Evolutionary conservation across 2,329 filamentous ascomycete genomes (phyloP).

Genomic region (Fusarium sp.): DNA sequence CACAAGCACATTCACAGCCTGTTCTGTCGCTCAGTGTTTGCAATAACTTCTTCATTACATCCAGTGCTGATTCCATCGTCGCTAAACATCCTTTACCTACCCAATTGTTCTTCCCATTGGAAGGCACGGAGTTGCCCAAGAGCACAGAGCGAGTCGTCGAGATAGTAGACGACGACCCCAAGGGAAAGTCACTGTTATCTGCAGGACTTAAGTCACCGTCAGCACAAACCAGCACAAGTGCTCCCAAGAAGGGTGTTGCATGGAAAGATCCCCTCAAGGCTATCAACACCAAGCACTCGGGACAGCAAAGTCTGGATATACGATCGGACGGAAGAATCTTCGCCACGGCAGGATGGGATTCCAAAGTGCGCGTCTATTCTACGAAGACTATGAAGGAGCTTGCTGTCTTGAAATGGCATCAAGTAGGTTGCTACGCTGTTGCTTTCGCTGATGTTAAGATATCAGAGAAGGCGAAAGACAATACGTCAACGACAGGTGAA

Average conservation of each 20-base stretch:
- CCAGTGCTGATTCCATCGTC: constrained; percentile 82
- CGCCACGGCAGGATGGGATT: constrained; percentile 94
- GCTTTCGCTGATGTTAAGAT: constrained; percentile 70
- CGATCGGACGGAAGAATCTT: constrained; percentile 86
- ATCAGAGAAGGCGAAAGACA: constrained; percentile 6
- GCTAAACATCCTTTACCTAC: constrained; percentile 77
- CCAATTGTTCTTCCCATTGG: constrained; percentile 32
- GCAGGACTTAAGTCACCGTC: constrained; percentile 26
- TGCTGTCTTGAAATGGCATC: constrained; percentile 94
- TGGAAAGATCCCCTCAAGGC: constrained; percentile 67
- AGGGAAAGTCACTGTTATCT: constrained; percentile 43
- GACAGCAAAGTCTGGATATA: constrained; percentile 84
- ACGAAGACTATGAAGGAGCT: constrained; percentile 84
- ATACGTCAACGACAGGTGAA: neutral
- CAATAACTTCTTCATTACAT: constrained; percentile 76
- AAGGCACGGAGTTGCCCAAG: neutral
- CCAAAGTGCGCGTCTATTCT: constrained; percentile 82
- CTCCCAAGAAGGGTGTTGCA: constrained; percentile 40
- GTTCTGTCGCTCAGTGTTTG: constrained; percentile 78
- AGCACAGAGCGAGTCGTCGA: constrained; percentile 44
- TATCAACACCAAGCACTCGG: constrained; percentile 85
- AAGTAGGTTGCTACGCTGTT: constrained; percentile 84
- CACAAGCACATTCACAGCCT: constrained; percentile 80
- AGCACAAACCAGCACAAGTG: neutral
- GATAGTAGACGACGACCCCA: constrained; percentile 34